These are phyloP conservation scores for Aurantiochytrium sp. DNA, from an alignment of 108 stramenopile genomes.

Conservation along the genomic window DNA sequence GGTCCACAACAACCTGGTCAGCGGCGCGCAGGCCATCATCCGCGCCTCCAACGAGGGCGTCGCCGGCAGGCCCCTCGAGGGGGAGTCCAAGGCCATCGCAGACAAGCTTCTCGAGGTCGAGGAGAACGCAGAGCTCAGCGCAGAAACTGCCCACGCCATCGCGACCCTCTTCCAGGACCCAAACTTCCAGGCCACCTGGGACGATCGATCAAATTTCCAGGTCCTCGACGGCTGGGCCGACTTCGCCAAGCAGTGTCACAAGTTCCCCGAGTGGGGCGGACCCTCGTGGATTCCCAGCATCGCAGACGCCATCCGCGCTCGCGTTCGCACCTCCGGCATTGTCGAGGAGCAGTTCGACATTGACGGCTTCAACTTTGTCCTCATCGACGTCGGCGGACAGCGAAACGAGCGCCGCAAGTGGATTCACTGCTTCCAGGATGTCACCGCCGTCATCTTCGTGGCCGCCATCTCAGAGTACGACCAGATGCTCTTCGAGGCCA, in stretches of 20 bases:
- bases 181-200: slow-evolving; percentile 13
- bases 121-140: slow-evolving; percentile 14
- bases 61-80: not conserved
- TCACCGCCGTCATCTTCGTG: slow-evolving; percentile 42
- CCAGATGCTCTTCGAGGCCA: slow-evolving; percentile 44
- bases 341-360: slow-evolving; percentile 28
- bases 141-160: slow-evolving; percentile 42
- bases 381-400: slow-evolving; percentile 38
- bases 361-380: not conserved
- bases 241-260: slow-evolving; percentile 28
- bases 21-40: slow-evolving; percentile 27
- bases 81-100: not conserved
- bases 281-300: slow-evolving; percentile 26
- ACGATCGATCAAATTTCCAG: slow-evolving; percentile 26
- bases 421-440: slow-evolving; percentile 47
- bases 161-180: slow-evolving; percentile 14
- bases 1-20: slow-evolving; percentile 32
- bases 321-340: slow-evolving; percentile 44
- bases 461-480: slow-evolving; percentile 45
- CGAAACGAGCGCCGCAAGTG: slow-evolving; percentile 37
- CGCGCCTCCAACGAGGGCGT: slow-evolving; percentile 21
- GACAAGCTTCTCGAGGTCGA: not conserved
- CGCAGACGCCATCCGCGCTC: slow-evolving; percentile 21
- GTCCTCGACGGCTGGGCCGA: slow-evolving; percentile 24
- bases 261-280: slow-evolving; percentile 14